These are phyloP conservation scores for Zelopaecilomyces penicillatus DNA, from an alignment of 2,329 filamentous ascomycete species.

Conservation along the genomic window DNA sequence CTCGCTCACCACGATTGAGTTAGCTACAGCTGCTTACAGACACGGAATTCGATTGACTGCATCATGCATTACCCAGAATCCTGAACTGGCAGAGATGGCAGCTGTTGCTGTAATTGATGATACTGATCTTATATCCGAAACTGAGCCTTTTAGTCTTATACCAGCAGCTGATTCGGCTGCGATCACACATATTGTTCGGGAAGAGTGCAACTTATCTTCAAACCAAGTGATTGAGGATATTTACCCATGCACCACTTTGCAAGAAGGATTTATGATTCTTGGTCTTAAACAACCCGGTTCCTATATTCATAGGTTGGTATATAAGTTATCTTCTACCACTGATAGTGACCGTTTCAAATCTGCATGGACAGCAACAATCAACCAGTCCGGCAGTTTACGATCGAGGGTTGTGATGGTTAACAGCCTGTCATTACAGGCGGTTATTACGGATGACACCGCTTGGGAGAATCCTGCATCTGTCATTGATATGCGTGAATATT, in stretches of 20 bases:
- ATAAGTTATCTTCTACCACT: conserved; percentile 12
- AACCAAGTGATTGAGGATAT: conserved; percentile 21
- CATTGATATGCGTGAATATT: not conserved
- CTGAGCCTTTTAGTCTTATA: conserved; percentile 1
- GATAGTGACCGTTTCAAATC: conserved; percentile 17
- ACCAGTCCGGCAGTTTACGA: conserved; percentile 1
- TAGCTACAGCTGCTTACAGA: conserved; percentile 2
- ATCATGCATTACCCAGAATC: not conserved
- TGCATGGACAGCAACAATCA: conserved; percentile 16
- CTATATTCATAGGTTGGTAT: conserved; percentile 18
- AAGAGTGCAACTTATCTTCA: not conserved
- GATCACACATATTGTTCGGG: not conserved
- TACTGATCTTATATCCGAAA: not conserved
- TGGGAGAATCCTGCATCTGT: not conserved
- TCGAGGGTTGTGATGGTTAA: conserved; percentile 1
- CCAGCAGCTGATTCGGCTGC: too few species aligned
- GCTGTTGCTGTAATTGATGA: not conserved
- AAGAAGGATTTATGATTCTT: conserved; percentile 27
- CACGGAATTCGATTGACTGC: conserved; percentile 3
- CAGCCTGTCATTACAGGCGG: conserved; percentile 1
- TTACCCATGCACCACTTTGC: conserved; percentile 28
- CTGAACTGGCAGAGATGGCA: conserved; percentile 2
- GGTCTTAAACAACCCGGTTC: conserved; percentile 14
- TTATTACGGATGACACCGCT: conserved; percentile 1
- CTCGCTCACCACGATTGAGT: conserved; percentile 2